Evolutionary conservation across 345 rosid species (phyloP).

Genomic region (Durio zibethinus): DNA sequence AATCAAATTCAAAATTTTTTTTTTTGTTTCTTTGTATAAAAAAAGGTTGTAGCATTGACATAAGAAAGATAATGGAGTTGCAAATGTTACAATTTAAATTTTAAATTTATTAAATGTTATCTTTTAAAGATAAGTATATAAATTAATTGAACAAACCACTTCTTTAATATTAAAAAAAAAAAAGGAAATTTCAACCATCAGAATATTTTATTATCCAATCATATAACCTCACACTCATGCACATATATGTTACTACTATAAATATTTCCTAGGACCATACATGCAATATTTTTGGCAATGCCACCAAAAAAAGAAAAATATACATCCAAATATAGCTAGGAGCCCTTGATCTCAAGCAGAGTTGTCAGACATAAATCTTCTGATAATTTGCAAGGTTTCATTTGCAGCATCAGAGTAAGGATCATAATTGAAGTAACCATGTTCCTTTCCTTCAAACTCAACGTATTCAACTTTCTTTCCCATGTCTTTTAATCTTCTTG

Average conservation of each 20-base stretch:
- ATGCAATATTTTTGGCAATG: not conserved
- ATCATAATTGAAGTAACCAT: conserved; percentile 61
- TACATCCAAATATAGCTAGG: not conserved
- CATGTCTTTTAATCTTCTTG: conserved; percentile 45
- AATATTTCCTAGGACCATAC: not conserved
- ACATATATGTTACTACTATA: not conserved
- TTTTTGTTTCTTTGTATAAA: too few relatives aligned
- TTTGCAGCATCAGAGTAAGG: conserved; percentile 48
- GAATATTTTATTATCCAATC: not conserved
- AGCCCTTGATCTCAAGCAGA: conserved; percentile 9
- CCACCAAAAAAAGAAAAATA: not conserved
- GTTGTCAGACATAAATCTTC: conserved; percentile 38
- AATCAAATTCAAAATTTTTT: too few relatives aligned
- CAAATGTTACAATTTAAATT: too few relatives aligned
- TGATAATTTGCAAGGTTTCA: conserved; percentile 37
- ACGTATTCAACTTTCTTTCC: conserved; percentile 52
- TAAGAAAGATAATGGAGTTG: too few relatives aligned
- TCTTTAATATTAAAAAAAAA: too few relatives aligned
- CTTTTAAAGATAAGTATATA: too few relatives aligned
- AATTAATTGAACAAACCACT: too few relatives aligned
- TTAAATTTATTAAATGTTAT: too few relatives aligned
- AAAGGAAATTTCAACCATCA: too few relatives aligned
- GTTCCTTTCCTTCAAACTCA: conserved; percentile 61
- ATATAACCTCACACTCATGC: not conserved
- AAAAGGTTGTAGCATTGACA: too few relatives aligned